phyloP scores from a whole-genome alignment of 164 flowering plant genomes.

The Sedum album region DNA sequence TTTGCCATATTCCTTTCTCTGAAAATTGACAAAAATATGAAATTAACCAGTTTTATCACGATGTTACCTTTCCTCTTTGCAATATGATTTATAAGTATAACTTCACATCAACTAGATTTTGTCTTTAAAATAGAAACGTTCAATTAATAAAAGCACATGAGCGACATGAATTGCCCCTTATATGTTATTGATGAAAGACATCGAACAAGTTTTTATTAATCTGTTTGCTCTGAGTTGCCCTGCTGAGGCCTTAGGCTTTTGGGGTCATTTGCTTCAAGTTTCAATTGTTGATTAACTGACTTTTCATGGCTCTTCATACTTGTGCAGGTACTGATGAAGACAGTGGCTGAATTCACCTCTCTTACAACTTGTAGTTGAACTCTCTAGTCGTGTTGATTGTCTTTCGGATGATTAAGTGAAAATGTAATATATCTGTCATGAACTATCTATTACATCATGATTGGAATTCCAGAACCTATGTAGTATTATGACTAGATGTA shows the following conservation, averaged over 20 bases:
- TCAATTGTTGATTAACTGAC: background rate
- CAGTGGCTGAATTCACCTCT: slow-evolving; percentile 24
- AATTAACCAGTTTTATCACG: no score
- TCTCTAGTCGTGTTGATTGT: background rate
- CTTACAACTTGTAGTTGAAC: background rate
- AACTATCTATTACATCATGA: background rate
- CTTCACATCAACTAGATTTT: no score
- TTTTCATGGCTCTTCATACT: background rate
- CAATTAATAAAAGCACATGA: no score
- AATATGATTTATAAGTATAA: no score
- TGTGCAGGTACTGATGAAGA: slow-evolving; percentile 32
- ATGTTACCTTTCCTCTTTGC: no score
- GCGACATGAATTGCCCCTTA: no score
- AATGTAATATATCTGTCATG: background rate
- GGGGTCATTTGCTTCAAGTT: background rate
- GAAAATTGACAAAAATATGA: no score
- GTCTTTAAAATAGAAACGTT: no score
- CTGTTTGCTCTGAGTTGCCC: background rate
- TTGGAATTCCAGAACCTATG: background rate
- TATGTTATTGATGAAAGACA: no score
- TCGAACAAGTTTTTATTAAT: no score
- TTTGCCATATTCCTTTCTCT: no score
- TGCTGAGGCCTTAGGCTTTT: background rate
- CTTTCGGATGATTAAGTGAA: background rate
- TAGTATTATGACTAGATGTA: background rate